A percentile compares a stretch with the other conserved stretches of the same genome.
Conservation (phyloP, 805 yeast species). For the Ogataea nonfermentans region DNA sequence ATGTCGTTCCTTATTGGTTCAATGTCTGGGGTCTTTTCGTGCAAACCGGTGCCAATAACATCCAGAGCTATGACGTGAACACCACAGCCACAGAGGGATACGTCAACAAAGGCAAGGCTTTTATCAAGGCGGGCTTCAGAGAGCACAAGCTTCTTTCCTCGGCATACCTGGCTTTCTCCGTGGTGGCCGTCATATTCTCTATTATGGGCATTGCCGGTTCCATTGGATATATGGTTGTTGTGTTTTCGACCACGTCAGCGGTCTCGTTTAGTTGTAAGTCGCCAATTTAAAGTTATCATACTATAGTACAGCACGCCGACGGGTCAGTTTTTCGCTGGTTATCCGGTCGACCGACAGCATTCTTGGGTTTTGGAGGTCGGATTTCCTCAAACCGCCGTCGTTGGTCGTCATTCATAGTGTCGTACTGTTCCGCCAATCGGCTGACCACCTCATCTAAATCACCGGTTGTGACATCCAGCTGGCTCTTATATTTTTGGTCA, state of each 20-base stretch:
- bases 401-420: conserved; percentile 4
- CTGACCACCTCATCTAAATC: conserved; percentile 2
- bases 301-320: conserved; percentile 6
- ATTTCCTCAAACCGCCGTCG: conserved; percentile 6
- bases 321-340: not conserved
- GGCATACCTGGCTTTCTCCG: not conserved
- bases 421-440: not conserved
- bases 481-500: conserved; percentile 3
- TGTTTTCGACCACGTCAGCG: conserved; percentile 24
- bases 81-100: conserved; percentile 9
- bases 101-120: not conserved
- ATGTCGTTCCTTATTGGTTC: conserved; percentile 25
- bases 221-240: conserved; percentile 22
- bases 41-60: conserved; percentile 12
- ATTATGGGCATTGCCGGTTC: conserved; percentile 28
- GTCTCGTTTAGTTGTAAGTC: conserved; percentile 30
- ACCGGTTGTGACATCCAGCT: conserved; percentile 4
- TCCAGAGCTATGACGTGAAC: conserved; percentile 11
- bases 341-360: not conserved
- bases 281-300: conserved; percentile 19
- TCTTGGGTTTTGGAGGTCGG: not conserved
- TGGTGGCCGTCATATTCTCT: not conserved
- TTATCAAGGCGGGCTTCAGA: not conserved
- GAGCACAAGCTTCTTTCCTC: not conserved
- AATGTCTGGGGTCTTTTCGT: conserved; percentile 20